A percentile compares a stretch with the other conserved stretches of the same genome.
Evolutionary conservation across 495 filamentous ascomycete species (phyloP).

Genomic region (Daldinia caldariorum): DNA sequence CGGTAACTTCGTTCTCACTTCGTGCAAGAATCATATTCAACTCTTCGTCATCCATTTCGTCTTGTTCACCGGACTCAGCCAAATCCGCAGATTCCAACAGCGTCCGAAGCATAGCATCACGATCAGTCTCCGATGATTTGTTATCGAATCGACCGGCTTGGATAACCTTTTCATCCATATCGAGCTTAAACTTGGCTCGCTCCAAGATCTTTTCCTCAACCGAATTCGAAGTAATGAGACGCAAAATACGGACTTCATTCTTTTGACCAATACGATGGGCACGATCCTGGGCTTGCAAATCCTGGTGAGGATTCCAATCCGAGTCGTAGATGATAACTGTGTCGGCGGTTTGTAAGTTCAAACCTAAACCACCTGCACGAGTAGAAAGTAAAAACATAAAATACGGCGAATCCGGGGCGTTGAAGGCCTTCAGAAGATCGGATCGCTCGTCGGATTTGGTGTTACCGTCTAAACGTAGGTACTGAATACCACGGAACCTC

Average conservation of each 20-base stretch:
- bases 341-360: constrained; percentile 96
- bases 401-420: constrained; percentile 86
- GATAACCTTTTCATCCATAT: constrained; percentile 99
- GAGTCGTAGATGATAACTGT: constrained; percentile 99
- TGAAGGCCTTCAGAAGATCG: constrained; percentile 86
- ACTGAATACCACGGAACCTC: constrained; percentile 79
- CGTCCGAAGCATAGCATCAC: constrained; percentile 92
- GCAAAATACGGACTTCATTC: constrained; percentile 96
- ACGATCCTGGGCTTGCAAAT: constrained; percentile 99
- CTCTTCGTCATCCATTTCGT: constrained; percentile 97
- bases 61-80: constrained; percentile 81
- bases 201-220: constrained; percentile 99
- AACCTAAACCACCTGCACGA: constrained; percentile 94
- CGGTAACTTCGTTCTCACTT: constrained; percentile 72
- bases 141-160: constrained; percentile 99
- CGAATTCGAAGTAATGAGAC: constrained; percentile 94
- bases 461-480: constrained; percentile 92
- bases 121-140: constrained; percentile 97
- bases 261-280: constrained; percentile 99
- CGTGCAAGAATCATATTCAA: constrained; percentile 88
- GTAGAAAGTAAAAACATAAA: constrained; percentile 99
- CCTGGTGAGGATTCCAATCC: constrained; percentile 99
- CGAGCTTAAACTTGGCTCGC: constrained; percentile 95
- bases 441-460: constrained; percentile 98
- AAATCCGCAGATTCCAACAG: constrained; percentile 92